Evolutionary conservation across 2,329 filamentous ascomycete genomes (phyloP).

Genomic region (Xylaria sp.): DNA sequence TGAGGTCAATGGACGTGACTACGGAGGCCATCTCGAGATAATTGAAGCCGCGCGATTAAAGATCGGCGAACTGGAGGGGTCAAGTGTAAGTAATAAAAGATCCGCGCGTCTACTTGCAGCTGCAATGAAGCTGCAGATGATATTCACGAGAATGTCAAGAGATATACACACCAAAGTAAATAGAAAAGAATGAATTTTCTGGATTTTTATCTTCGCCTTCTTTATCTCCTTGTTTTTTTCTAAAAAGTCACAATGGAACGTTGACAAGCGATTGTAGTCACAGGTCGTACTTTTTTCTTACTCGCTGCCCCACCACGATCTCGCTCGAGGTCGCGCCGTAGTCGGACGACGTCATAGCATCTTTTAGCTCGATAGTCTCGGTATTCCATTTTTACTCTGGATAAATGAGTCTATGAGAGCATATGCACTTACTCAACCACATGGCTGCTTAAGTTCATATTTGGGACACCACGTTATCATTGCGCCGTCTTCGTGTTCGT

Average conservation of each 20-base stretch:
- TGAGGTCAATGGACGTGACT: slow-evolving; percentile 15
- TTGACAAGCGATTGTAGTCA: neutral
- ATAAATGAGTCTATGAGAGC: neutral
- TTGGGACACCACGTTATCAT: no score
- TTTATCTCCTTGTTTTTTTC: no score
- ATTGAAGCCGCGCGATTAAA: neutral
- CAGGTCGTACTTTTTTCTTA: neutral
- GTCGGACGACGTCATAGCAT: neutral
- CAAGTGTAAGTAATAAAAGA: neutral
- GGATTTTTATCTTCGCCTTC: no score
- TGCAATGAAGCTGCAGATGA: neutral
- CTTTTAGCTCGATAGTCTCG: no score
- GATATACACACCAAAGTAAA: neutral
- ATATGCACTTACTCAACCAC: neutral
- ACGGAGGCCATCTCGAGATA: slow-evolving; percentile 13
- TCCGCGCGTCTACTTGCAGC: neutral
- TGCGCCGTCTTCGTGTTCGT: no score
- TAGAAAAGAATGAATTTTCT: no score
- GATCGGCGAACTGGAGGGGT: slow-evolving; percentile 1
- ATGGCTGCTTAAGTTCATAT: no score
- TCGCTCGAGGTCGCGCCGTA: neutral
- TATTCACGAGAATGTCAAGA: neutral
- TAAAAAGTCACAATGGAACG: neutral
- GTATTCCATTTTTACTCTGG: no score
- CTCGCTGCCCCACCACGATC: neutral